phyloP scores from a whole-genome alignment of 257 asterid genomes.

The Solanum sejunctum region DNA sequence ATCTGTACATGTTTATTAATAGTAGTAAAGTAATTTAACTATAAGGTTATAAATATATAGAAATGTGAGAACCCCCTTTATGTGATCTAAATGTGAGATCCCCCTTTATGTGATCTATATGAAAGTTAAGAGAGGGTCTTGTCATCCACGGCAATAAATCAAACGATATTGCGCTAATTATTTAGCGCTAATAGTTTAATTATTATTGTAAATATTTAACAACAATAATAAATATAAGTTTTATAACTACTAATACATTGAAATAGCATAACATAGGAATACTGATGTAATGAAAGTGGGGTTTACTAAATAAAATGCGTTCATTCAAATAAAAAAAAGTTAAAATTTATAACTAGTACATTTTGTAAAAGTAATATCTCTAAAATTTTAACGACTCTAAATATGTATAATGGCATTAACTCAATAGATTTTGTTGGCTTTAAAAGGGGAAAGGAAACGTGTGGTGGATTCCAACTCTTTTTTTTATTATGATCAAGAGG shows the following conservation, averaged over 20 bases:
- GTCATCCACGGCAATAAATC: neutral
- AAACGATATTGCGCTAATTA: neutral
- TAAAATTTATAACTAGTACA: no score
- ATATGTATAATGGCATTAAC: neutral
- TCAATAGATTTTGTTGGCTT: neutral
- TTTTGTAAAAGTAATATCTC: no score
- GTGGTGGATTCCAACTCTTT: neutral
- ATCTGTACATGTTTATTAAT: neutral
- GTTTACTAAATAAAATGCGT: no score
- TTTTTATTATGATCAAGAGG: neutral
- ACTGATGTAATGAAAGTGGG: no score
- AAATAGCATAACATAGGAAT: no score
- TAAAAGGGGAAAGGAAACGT: neutral
- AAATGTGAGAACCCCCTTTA: neutral
- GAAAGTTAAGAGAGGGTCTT: neutral
- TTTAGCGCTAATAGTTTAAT: neutral
- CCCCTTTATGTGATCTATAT: neutral
- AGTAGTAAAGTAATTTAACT: neutral
- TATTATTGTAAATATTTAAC: no score
- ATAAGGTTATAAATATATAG: neutral
- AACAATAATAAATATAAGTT: no score
- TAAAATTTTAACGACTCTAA: no score
- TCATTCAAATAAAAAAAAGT: no score
- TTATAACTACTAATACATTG: no score
- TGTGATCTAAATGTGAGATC: neutral